phyloP scores from a whole-genome alignment of 1,284 basidiomycete genomes.

The Apiotrichum porosum region DNA sequence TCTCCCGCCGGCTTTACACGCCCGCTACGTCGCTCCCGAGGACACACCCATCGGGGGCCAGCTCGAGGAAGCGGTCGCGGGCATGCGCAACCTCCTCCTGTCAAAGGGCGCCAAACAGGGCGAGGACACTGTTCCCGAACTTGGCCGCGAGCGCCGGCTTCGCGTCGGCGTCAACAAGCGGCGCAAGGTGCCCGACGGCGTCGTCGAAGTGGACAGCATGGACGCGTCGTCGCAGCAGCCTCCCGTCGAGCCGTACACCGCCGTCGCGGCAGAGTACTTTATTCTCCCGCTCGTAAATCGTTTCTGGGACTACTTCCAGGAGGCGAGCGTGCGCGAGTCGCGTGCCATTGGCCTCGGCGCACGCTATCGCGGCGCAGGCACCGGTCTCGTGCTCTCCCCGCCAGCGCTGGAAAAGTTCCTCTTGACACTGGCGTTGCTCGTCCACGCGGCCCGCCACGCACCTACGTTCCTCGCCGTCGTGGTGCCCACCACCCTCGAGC shows the following conservation, averaged over 20 bases:
- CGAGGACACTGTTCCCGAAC: slow-evolving; percentile 54
- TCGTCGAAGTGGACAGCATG: slow-evolving; percentile 5
- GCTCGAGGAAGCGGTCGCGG: slow-evolving; percentile 34
- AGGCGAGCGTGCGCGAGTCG: slow-evolving; percentile 68
- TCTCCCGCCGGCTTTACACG: slow-evolving; percentile 65
- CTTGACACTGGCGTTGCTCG: slow-evolving; percentile 69
- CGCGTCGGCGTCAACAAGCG: slow-evolving; percentile 54
- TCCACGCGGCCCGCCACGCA: slow-evolving; percentile 73
- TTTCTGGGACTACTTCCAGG: slow-evolving; percentile 83
- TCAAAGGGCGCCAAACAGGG: slow-evolving; percentile 35
- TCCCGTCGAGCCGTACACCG: slow-evolving; percentile 55
- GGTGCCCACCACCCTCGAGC: slow-evolving; percentile 72
- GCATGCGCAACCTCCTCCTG: slow-evolving; percentile 34
- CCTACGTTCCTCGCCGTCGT: slow-evolving; percentile 72
- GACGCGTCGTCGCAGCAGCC: slow-evolving; percentile 1
- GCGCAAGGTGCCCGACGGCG: slow-evolving; percentile 28
- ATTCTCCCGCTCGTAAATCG: slow-evolving; percentile 80
- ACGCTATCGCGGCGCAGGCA: slow-evolving; percentile 66
- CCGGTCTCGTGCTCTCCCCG: slow-evolving; percentile 72
- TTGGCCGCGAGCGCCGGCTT: slow-evolving; percentile 70
- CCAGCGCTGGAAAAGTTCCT: slow-evolving; percentile 69
- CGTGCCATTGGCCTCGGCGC: slow-evolving; percentile 55
- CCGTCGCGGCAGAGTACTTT: slow-evolving; percentile 77
- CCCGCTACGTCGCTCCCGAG: slow-evolving; percentile 56
- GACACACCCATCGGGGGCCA: slow-evolving; percentile 22